Evolutionary conservation across 2,329 filamentous ascomycete genomes (phyloP).

Genomic region (Pseudopyrenochaeta lycopersici): DNA sequence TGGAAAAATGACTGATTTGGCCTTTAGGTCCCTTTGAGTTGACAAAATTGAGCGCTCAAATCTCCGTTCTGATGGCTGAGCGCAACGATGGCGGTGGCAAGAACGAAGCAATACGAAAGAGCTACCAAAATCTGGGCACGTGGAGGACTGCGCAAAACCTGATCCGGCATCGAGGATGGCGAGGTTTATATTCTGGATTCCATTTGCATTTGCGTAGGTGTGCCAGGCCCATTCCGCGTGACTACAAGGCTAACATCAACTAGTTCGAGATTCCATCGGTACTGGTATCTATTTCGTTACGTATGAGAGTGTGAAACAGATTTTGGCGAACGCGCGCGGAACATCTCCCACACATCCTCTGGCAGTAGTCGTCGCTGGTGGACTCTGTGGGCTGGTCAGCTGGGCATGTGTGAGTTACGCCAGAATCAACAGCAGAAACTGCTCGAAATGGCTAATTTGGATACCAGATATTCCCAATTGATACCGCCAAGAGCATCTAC

Average conservation of each 20-base stretch:
- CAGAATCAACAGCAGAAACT: not conserved
- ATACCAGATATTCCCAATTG: conserved; percentile 67
- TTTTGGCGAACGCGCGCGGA: conserved; percentile 78
- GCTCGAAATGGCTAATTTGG: conserved; percentile 9
- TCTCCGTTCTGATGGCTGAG: conserved; percentile 78
- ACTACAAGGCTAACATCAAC: conserved; percentile 18
- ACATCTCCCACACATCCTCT: conserved; percentile 79
- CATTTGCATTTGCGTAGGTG: conserved; percentile 77
- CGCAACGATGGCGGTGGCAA: conserved; percentile 59
- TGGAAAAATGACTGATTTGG: conserved; percentile 15
- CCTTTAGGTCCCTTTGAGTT: conserved; percentile 78
- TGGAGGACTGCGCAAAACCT: conserved; percentile 80
- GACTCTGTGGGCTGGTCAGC: conserved; percentile 82
- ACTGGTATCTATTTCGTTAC: conserved; percentile 89
- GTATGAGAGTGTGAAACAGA: conserved; percentile 85
- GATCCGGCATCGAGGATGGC: conserved; percentile 74
- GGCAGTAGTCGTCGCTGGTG: conserved; percentile 80
- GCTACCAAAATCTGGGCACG: conserved; percentile 81
- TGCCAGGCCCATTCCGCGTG: not conserved
- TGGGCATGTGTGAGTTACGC: conserved; percentile 75
- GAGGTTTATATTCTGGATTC: conserved; percentile 83
- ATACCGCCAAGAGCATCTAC: conserved; percentile 86
- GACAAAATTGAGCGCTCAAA: conserved; percentile 87
- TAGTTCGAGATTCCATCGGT: conserved; percentile 83
- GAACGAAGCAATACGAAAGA: conserved; percentile 55